phyloP scores from a whole-genome alignment of 2,329 filamentous ascomycete genomes.

The Aspergillus bombycis region DNA sequence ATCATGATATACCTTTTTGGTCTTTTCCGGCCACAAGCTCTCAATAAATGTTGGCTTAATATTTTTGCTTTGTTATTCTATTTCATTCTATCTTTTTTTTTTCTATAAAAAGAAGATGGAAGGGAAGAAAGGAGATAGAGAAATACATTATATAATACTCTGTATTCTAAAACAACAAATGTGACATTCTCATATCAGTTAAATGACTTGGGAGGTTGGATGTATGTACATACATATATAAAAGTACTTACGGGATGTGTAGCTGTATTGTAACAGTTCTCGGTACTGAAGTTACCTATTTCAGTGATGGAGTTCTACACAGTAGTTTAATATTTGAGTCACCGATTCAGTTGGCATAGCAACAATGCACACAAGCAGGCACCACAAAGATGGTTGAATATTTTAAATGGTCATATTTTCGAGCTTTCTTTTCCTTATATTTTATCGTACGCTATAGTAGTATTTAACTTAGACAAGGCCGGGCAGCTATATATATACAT shows the following conservation, averaged over 20 bases:
- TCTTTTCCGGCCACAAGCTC: not conserved
- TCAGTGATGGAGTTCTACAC: not conserved
- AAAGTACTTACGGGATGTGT: too few relatives aligned
- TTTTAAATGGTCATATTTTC: too few relatives aligned
- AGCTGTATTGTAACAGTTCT: not conserved
- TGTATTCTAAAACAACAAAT: not conserved
- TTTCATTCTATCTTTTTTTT: not conserved
- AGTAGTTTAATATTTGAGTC: too few relatives aligned
- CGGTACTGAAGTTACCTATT: not conserved
- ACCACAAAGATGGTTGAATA: too few relatives aligned
- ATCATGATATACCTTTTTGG: not conserved
- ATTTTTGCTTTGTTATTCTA: not conserved
- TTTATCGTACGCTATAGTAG: too few relatives aligned
- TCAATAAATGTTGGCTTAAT: not conserved
- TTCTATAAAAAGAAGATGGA: not conserved
- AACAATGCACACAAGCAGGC: too few relatives aligned
- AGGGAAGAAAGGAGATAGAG: not conserved
- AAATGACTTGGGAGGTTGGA: not conserved
- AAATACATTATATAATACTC: not conserved
- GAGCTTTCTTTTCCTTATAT: too few relatives aligned
- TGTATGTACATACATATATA: too few relatives aligned
- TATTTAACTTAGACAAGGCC: too few relatives aligned
- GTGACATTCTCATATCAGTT: not conserved
- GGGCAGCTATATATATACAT: too few relatives aligned
- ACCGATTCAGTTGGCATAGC: too few relatives aligned